Percentiles rank a stretch among this genome's conserved stretches.
phyloP scores from a whole-genome alignment of 1,139 yeast species.

The Trichomonascaceae sp. region DNA sequence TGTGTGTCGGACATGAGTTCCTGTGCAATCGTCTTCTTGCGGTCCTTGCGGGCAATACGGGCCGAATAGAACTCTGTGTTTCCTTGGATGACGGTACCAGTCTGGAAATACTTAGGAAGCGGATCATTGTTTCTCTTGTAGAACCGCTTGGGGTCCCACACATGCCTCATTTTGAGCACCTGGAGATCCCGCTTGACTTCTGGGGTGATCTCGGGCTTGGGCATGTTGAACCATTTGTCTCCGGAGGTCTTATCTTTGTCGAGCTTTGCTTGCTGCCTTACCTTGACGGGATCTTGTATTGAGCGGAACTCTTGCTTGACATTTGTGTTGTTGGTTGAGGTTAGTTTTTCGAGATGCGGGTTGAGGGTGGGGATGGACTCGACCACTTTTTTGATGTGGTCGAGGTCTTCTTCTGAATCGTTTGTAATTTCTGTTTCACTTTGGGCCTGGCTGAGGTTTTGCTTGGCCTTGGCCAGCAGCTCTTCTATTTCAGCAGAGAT shows the following conservation, averaged over 20 bases:
- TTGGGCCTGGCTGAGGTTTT: conserved; percentile 5
- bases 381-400: conserved; percentile 1
- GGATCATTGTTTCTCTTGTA: conserved; percentile 81
- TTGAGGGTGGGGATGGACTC: conserved; percentile 3
- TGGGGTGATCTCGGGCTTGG: conserved; percentile 66
- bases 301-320: conserved; percentile 15
- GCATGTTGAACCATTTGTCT: conserved; percentile 71
- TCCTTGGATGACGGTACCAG: conserved; percentile 81
- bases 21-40: conserved; percentile 68
- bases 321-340: conserved; percentile 1
- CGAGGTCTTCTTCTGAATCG: conserved; percentile 3
- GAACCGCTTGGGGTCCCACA: conserved; percentile 89
- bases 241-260: conserved; percentile 33
- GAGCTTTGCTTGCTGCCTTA: conserved; percentile 13
- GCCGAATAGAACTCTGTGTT: conserved; percentile 65
- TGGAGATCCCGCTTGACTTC: conserved; percentile 63
- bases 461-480: conserved; percentile 15
- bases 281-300: conserved; percentile 40
- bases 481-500: conserved; percentile 8
- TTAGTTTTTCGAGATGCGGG: conserved; percentile 7
- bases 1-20: conserved; percentile 67
- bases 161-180: conserved; percentile 73
- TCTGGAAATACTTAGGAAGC: conserved; percentile 69
- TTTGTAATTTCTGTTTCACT: not conserved
- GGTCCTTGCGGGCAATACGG: conserved; percentile 55